These are phyloP conservation scores for Cocos nucifera DNA, from an alignment of 176 grass and related monocot genomes.

Conservation along the genomic window DNA sequence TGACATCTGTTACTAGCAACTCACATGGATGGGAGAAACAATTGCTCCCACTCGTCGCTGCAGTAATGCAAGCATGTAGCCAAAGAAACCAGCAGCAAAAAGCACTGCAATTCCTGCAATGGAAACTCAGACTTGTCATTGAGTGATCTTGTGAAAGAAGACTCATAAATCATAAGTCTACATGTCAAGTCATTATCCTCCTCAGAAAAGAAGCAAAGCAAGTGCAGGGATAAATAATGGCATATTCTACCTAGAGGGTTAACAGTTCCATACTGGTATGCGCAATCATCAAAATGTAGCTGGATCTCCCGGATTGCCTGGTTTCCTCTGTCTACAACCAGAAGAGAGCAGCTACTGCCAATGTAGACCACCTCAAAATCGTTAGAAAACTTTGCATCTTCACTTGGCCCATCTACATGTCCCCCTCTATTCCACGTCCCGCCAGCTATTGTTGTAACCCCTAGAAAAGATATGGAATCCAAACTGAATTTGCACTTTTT, in stretches of 20 bases:
- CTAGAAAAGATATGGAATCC: slow-evolving; percentile 11
- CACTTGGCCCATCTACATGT: slow-evolving; percentile 76
- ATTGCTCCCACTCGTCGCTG: slow-evolving; percentile 45
- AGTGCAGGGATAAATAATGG: too few relatives aligned
- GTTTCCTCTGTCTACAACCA: slow-evolving; percentile 86
- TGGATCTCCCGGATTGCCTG: slow-evolving; percentile 90
- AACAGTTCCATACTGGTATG: slow-evolving; percentile 55
- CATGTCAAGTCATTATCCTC: too few relatives aligned
- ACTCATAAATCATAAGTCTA: too few relatives aligned
- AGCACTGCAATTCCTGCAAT: slow-evolving; percentile 72
- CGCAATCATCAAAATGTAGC: slow-evolving; percentile 71
- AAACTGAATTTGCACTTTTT: too few relatives aligned
- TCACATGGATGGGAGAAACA: slow-evolving; percentile 49
- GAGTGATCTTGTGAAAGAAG: background rate
- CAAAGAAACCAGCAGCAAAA: slow-evolving; percentile 87
- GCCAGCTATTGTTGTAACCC: slow-evolving; percentile 91
- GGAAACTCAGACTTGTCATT: background rate
- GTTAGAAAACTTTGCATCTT: slow-evolving; percentile 89
- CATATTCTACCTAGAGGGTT: slow-evolving; percentile 62
- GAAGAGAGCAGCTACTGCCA: slow-evolving; percentile 79
- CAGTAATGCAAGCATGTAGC: slow-evolving; percentile 92
- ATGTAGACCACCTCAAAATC: slow-evolving; percentile 87
- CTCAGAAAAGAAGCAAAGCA: too few relatives aligned
- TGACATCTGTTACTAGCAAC: slow-evolving; percentile 19
- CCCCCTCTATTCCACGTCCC: slow-evolving; percentile 67